Conservation (phyloP, 345 rosid species). For the Pugionium cornutum region DNA sequence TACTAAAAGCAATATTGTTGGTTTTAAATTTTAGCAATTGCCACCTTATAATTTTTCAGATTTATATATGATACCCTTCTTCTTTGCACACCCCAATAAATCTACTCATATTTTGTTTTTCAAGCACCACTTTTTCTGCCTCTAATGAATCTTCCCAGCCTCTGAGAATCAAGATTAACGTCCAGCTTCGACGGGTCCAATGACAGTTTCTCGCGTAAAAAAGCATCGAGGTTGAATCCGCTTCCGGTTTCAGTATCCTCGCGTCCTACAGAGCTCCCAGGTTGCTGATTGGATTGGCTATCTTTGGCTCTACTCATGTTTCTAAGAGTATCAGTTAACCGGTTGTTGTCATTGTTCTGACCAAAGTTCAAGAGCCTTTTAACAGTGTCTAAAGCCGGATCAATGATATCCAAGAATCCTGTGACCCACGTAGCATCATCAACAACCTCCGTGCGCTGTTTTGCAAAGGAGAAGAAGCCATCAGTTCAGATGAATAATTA, state of each 20-base stretch:
- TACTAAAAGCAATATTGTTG: neutral
- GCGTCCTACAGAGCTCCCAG: constrained; percentile 31
- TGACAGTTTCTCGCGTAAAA: constrained; percentile 53
- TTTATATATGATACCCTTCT: neutral
- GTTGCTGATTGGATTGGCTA: constrained; percentile 28
- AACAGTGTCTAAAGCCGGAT: constrained; percentile 89
- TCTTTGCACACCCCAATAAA: constrained; percentile 20
- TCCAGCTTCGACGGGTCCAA: constrained; percentile 64
- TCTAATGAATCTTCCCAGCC: constrained; percentile 51
- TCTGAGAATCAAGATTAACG: constrained; percentile 45
- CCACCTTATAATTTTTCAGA: constrained; percentile 1
- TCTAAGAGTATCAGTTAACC: constrained; percentile 39
- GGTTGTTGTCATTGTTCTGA: constrained; percentile 42
- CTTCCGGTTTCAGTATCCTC: constrained; percentile 42
- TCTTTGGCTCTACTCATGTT: constrained; percentile 37
- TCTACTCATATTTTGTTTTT: constrained; percentile 1
- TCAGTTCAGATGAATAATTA: constrained; percentile 2
- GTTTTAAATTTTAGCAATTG: neutral
- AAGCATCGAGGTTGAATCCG: constrained; percentile 63
- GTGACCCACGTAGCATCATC: constrained; percentile 93
- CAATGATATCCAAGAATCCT: constrained; percentile 80
- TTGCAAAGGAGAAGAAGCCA: constrained; percentile 20
- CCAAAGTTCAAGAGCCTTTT: constrained; percentile 80
- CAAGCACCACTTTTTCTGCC: constrained; percentile 29
- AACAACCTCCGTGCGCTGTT: constrained; percentile 85